Base-by-base conservation (phyloP, 192 early-diverging fungal genomes). In the Entrophospora sp. region DNA sequence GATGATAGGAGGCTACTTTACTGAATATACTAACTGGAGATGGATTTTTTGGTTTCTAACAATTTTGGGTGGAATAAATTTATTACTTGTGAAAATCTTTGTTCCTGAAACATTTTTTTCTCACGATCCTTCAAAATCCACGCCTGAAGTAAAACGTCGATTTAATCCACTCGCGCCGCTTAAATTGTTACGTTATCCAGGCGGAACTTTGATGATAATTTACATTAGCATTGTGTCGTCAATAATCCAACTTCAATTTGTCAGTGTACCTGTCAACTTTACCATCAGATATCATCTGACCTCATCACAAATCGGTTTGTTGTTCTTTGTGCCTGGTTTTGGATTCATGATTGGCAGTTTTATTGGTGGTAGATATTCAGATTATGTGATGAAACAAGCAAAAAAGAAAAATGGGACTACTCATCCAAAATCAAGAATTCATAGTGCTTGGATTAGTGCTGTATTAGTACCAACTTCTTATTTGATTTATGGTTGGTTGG, bases 291-390 rank as follows among this genome's bases (percentile, higher is more conserved):
- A 61, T 43, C 18, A 61, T 28, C 10, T 61, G 22, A 28, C 36
- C 16, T n/a, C 58, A 18, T 61, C 25, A 14, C 2, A 12, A 28
- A 28, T 43, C 25, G 58, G 58, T 8, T 30, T 61, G n/a, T n/a
- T 61, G 2, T 30, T 77, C 64, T 64, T 79, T 37, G 60, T 69
- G 7, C 56, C 61, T 28, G 79, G 75, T 6, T 3, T 71, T 14
- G 81, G 79, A 13, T 70, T 64, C 5, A 59, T 75, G 4, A 7
- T 74, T n/a, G 79, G 81, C 8, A 72, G 76, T 9, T 44, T 77
- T n/a, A 25, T 74, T 6, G 69, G 61, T 10, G 81, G 81, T n/a
- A 64, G 63, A 27, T 75, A 75, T 37, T 71, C 74, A 2, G 74
- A 75, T 40, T 72, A 64, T 32, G 64, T 75, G 16, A 55, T 72